Conservation (phyloP, 352 stramenopile genomes). For the Pythium sukuiense region DNA sequence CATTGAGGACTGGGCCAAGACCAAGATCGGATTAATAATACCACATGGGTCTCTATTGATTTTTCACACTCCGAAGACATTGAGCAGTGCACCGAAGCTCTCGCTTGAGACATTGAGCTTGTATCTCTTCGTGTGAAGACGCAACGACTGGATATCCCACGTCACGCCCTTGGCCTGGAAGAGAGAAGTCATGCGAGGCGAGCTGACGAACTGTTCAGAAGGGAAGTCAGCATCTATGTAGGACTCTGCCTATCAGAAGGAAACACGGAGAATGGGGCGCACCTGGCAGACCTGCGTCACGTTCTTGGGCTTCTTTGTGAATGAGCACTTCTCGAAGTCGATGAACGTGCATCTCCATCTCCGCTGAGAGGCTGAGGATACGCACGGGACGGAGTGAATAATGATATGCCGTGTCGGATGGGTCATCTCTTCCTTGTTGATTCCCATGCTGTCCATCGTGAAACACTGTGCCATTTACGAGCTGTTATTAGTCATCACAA, state of each 20-base stretch:
- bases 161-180: constrained; percentile 43
- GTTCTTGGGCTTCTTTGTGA: constrained; percentile 72
- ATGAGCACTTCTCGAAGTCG: constrained; percentile 77
- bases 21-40: constrained; percentile 15
- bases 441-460: constrained; percentile 63
- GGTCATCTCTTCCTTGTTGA: constrained; percentile 86
- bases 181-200: constrained; percentile 55
- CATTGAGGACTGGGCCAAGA: constrained; percentile 24
- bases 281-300: constrained; percentile 80
- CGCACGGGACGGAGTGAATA: constrained; percentile 25
- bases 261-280: background rate
- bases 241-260: too few relatives aligned
- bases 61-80: constrained; percentile 43
- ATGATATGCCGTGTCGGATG: constrained; percentile 77
- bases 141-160: constrained; percentile 43
- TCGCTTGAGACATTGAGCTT: constrained; percentile 45
- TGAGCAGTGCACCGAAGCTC: constrained; percentile 44
- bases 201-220: constrained; percentile 63
- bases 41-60: constrained; percentile 8
- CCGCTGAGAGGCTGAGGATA: constrained; percentile 20
- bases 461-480: constrained; percentile 44
- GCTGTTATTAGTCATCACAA: background rate
- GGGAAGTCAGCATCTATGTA: too few relatives aligned
- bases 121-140: constrained; percentile 65
- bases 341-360: constrained; percentile 63